Evolutionary conservation across 2,329 filamentous ascomycete species (phyloP), one percentile per base, ranked within the genome.

Genomic region (Claviceps sorghi): DNA sequence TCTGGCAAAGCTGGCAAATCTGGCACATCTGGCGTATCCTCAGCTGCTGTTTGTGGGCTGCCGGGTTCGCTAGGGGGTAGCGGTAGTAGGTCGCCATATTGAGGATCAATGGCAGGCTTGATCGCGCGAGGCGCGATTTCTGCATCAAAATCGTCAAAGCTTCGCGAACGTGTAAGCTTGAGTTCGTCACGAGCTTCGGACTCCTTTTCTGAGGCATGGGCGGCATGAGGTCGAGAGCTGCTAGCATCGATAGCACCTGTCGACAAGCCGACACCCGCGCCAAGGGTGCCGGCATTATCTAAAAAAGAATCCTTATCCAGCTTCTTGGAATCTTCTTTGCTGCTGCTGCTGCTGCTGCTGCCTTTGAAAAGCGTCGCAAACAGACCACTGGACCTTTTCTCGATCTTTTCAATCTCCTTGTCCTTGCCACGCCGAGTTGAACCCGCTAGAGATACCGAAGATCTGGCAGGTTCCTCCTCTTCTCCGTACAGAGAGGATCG

Each of bases 231-330:
- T 60, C 65, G 69, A 64, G 66, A 62, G 59, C 63, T 62, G 60
- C 67, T 62, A 60, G 67, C 65, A 61, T 66, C 63, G 58, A 68
- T 58, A 54, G 66, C 69, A 61, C 67, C 67, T 67, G 73, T 72
- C 70, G 71, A 73, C 67, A 77, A 64, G 76, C 80, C 80, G 79
- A 71, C 80, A 83, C 79, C 79, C 73, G 76, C 77, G 79, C 79
- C 79, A 79, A 77, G 72, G 75, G 75, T 83, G 76, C 72, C 79
- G 79, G 80, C 77, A 74, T 77, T 79, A 83, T 69, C 80, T 83
- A 83, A 82, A 82, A 83, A 83, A 83, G 79, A 79, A 69, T 75
- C 67, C 65, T 70, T 69, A 21, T 55, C 51, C 44, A 53, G 36
- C 50, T 49, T 55, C 49, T 48, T 55, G 47, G 50, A 50, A 11